phyloP scores from a whole-genome alignment of 2,329 filamentous ascomycete genomes.

The Coniochaeta hoffmannii region DNA sequence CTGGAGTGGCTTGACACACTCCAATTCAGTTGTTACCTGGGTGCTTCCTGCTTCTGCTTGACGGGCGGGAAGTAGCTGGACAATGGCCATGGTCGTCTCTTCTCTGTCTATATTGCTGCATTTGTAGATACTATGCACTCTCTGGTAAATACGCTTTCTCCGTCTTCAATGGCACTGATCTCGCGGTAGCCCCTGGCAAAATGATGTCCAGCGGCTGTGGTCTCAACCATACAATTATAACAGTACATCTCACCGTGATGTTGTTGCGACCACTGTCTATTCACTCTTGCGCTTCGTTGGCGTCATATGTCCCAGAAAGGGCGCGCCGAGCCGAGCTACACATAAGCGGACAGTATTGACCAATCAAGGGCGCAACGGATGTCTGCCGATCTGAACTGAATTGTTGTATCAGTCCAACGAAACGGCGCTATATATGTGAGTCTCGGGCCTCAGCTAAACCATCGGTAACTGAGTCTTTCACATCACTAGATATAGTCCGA shows the following conservation, averaged over 20 bases:
- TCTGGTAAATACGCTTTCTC: not conserved
- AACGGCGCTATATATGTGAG: not conserved
- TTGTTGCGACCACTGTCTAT: no score
- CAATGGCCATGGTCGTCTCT: not conserved
- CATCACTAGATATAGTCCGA: not conserved
- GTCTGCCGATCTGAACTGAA: no score
- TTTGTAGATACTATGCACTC: not conserved
- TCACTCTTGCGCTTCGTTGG: not conserved
- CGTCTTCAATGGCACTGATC: not conserved
- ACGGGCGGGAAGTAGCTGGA: not conserved
- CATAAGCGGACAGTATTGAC: not conserved
- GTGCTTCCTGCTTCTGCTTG: conserved; percentile 20
- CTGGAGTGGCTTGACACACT: conserved; percentile 30
- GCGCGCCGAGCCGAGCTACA: not conserved
- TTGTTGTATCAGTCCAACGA: not conserved
- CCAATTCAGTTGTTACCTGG: conserved; percentile 30
- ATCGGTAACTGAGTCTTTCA: not conserved
- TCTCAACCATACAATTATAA: no score
- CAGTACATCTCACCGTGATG: no score
- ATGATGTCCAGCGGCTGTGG: no score
- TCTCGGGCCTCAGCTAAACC: not conserved
- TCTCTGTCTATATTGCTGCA: not conserved
- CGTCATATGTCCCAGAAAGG: not conserved
- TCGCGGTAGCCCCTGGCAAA: no score
- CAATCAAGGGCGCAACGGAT: not conserved